Base-by-base conservation (phyloP, 768 basidiomycete species). In the Lactifluus hygrophoroides region DNA sequence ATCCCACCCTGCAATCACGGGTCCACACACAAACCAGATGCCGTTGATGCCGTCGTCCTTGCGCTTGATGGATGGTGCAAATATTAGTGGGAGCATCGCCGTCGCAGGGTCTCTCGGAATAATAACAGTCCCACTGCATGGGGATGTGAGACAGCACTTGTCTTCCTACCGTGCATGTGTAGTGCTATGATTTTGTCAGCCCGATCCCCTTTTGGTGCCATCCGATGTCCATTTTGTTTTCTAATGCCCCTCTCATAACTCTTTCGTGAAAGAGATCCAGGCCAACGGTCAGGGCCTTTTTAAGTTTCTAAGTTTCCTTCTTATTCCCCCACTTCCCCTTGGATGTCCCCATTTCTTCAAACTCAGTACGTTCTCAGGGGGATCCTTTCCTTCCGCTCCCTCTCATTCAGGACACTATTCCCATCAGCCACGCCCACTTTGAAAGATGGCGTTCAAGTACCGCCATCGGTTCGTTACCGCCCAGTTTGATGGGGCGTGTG, bases 21-120 rank as follows among this genome's bases (percentile, higher is more conserved):
- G n/a, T 79, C 84, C 68, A 80, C 82, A 46, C 82, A 84, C 61
- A 85, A 82, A 53, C 74, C 78, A 61, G 83, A 86, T 56, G 83
- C 82, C 59, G 88, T 90, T 71, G 91, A 94, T 73, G 90, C 88
- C n/a, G 91, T 94, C 43, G 91, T 95, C 52, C 77, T 94, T 65
- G 90, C 90, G 37, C 92, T 32, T 73, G 88, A 88, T 57, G 86
- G 88, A 88, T 57, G 86, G 83, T 61, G 77, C 76, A 65, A 84
- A 77, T 64, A 77, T 76, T 71, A 84, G 77, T 51, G 82, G 79
- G 57, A 90, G 84, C 66, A 82, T 86, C 54, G n/a, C n/a, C n/a
- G n/a, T n/a, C n/a, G n/a, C n/a, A n/a, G n/a, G n/a, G n/a, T n/a
- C n/a, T n/a, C n/a, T n/a, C n/a, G n/a, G n/a, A n/a, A n/a, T n/a